These are phyloP conservation scores for Tilletia setariae DNA, from an alignment of 1,284 basidiomycete species.

Conservation along the genomic window DNA sequence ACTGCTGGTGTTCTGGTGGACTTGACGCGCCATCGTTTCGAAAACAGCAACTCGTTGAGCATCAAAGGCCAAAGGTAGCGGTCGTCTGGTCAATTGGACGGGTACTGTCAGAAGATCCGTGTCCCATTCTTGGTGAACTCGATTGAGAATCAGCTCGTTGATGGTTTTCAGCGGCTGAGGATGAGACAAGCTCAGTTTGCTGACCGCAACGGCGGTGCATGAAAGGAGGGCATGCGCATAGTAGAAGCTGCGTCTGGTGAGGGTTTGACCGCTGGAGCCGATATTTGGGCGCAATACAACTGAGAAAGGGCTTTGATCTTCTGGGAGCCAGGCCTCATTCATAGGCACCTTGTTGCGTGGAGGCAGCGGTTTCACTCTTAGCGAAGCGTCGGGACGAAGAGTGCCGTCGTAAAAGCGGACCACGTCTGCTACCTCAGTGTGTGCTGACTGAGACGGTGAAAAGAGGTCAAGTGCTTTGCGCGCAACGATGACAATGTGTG, in stretches of 20 bases:
- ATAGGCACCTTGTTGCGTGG: slow-evolving; percentile 2
- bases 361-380: neutral
- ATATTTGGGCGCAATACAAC: neutral
- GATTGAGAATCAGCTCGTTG: neutral
- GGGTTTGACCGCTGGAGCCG: neutral
- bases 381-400: neutral
- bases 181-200: neutral
- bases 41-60: neutral
- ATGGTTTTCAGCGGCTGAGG: slow-evolving; percentile 7
- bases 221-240: slow-evolving; percentile 14
- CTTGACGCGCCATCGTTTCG: no score
- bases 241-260: slow-evolving; percentile 4
- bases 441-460: no score
- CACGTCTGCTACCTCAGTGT: neutral
- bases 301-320: slow-evolving; percentile 22
- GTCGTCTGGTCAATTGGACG: neutral
- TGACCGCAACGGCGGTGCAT: neutral
- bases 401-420: neutral
- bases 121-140: slow-evolving; percentile 18
- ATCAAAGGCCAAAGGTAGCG: neutral
- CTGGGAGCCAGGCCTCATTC: slow-evolving; percentile 20
- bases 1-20: no score
- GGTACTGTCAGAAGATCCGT: slow-evolving; percentile 4
- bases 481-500: no score
- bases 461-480: no score